Conservation (phyloP, 805 yeast species). For the Wickerhamiella allomyrinae region DNA sequence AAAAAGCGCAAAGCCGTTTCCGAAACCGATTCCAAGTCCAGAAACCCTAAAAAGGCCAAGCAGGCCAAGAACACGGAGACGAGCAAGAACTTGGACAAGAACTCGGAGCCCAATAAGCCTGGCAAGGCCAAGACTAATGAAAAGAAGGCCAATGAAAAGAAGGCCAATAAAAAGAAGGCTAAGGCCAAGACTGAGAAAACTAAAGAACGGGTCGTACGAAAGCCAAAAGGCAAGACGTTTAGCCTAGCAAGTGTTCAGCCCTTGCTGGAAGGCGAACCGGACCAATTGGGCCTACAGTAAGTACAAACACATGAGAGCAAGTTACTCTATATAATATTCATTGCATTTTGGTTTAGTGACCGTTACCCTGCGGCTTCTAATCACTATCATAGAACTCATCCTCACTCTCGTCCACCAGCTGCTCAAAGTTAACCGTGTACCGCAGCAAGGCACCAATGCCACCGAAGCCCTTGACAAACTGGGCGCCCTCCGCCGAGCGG, state of each 20-base stretch:
- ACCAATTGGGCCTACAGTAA: too few species aligned
- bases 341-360: too few species aligned
- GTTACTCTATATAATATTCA: not conserved
- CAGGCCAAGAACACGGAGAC: slow-evolving; percentile 2
- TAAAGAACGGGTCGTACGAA: too few species aligned
- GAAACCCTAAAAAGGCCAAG: not conserved
- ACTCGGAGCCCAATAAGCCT: not conserved
- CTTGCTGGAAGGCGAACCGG: not conserved
- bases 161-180: slow-evolving; percentile 4
- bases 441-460: slow-evolving; percentile 95
- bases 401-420: slow-evolving; percentile 73
- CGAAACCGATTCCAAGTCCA: slow-evolving; percentile 15
- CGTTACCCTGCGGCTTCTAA: slow-evolving; percentile 3
- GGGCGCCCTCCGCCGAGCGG: slow-evolving; percentile 96
- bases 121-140: not conserved
- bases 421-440: slow-evolving; percentile 94
- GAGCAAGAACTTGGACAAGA: not conserved
- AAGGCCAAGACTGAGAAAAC: too few species aligned
- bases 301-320: not conserved
- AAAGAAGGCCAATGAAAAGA: not conserved
- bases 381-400: slow-evolving; percentile 72
- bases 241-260: not conserved
- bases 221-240: not conserved
- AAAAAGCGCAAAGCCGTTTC: slow-evolving; percentile 22
- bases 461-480: slow-evolving; percentile 95